Conservation (phyloP, 306 rosid genomes). For the Glycine latifolia region DNA sequence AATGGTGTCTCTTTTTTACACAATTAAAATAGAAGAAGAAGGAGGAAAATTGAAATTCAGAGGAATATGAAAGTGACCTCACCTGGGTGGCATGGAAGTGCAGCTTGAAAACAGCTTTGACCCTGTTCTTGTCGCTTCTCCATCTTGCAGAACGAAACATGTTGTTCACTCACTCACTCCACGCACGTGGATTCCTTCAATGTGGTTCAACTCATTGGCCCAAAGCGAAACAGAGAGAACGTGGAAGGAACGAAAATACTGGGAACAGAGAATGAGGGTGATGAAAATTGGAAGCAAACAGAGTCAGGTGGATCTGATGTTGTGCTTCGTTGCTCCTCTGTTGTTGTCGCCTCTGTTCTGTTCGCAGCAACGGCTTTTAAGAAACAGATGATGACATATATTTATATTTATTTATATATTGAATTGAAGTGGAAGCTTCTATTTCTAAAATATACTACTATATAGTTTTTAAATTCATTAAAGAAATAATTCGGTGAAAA, state of each 20-base stretch:
- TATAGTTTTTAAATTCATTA: not conserved
- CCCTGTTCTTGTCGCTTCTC: conserved; percentile 85
- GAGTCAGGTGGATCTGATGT: conserved; percentile 39
- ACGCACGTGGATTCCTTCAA: conserved; percentile 46
- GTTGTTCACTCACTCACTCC: conserved; percentile 10
- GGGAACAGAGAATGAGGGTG: not conserved
- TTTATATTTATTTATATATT: not conserved
- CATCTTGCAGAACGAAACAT: conserved; percentile 94
- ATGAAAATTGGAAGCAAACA: conserved; percentile 2
- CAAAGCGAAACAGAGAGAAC: not conserved
- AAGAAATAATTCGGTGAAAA: conserved; percentile 46
- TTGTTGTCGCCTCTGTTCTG: conserved; percentile 18
- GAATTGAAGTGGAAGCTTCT: conserved; percentile 60
- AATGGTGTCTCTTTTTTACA: not conserved
- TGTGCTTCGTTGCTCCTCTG: conserved; percentile 1
- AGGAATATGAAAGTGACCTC: conserved; percentile 36
- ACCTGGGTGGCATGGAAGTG: conserved; percentile 80
- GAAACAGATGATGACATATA: conserved; percentile 48
- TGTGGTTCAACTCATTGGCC: conserved; percentile 43
- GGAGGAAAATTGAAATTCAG: not conserved
- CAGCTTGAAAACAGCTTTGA: conserved; percentile 80
- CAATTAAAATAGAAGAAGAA: not conserved
- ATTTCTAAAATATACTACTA: not conserved
- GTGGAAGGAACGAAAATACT: not conserved
- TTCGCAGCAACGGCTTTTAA: conserved; percentile 39